Base-by-base conservation (phyloP, 148 eudicot species). In the Oxyria digyna region DNA sequence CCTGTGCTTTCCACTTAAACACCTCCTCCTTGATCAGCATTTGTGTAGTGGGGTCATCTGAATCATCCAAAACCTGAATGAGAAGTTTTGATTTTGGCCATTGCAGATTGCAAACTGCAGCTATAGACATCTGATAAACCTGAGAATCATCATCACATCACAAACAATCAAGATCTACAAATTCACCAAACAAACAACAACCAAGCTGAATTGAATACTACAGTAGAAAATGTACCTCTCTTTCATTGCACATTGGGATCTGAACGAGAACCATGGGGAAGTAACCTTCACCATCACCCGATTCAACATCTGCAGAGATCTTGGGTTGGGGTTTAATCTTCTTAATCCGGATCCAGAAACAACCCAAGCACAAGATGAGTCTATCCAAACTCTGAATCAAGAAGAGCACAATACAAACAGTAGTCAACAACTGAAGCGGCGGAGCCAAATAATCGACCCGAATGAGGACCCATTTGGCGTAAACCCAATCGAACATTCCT, bases 401-500 rank as follows among this genome's bases (percentile, higher is more conserved):
- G 72, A 82, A 82, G 48, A 82, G 69, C 2, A 79, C 59, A 6
- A 75, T 73, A 63, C 86, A 82, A 29, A 52, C 70, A 70, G 76
- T 80, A 12, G 83, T 66, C 43, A 82, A 69, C 38, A 77, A 57
- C 3, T 52, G 77, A 59, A 82, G 71, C 45, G 76, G 71, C 18
- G 86, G 86, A 42, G 86, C 83, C 31, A 67, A 70, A 68, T 82
- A 82, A 4, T 73, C 73, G n/a, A 69, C 83, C 81, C 98, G 76
- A 38, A 89, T 33, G 68, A 62, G 13, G 67, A 86, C 91, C 98
- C 98, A 93, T 20, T 48, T 84, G 2, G 83, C 73, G 64, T 87
- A 93, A n/a, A 78, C 17, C 81, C 73, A 75, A 68, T 71, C 87
- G 69, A 89, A 85, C 41, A 78, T 8, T 17, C 54, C 85, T 80